Evolutionary conservation across 768 basidiomycete genomes (phyloP), one percentile per base, ranked within the genome.

Genomic region (Pleurotus eryngii): DNA sequence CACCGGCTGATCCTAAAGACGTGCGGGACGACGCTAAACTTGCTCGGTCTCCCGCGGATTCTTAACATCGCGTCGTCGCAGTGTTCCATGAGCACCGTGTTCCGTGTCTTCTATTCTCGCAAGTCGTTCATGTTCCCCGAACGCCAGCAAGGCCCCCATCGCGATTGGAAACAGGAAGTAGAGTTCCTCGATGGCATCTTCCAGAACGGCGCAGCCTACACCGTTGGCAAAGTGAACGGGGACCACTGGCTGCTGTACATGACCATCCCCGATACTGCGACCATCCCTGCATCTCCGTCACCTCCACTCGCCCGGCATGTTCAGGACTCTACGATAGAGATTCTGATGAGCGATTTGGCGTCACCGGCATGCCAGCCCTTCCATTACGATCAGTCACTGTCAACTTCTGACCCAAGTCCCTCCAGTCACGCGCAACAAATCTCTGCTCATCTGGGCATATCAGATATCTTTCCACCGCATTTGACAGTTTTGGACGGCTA

Each of bases 71-170:
- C 97, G 1, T 78, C 83, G 37, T 74, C 78, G 5, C 74, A 88
- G 39, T 89, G 87, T 9, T 78, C 81, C 49, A 73, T 93, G 59
- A 76, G 76, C 22, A 78, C 81, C 35, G 92, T 98, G 30, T 84
- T 93, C 71, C 85, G 93, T 60, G 94, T 91, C 72, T 99, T 98
- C 79, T 99, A 98, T 76, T 97, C 95, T 42, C 87, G 96, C 64
- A 99, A 98, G 74, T 89, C 90, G 5, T 99, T 98, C 83, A 98
- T 98, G 90, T 99, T 98, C 72, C 97, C 97, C 6, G 97, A 99
- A 70, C 85, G 91, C 20, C 97, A 99, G 68, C 76, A 76, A 18
- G 95, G 94, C 3, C 95, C 95, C 14, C 97, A 99, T 73, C 80
- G 85, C 57, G 91, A 94, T 65, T 99, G 97, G 97, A 84, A 84